phyloP scores from a whole-genome alignment of 2,329 filamentous ascomycete species.

The Paraphaeosphaeria sporulosa region DNA sequence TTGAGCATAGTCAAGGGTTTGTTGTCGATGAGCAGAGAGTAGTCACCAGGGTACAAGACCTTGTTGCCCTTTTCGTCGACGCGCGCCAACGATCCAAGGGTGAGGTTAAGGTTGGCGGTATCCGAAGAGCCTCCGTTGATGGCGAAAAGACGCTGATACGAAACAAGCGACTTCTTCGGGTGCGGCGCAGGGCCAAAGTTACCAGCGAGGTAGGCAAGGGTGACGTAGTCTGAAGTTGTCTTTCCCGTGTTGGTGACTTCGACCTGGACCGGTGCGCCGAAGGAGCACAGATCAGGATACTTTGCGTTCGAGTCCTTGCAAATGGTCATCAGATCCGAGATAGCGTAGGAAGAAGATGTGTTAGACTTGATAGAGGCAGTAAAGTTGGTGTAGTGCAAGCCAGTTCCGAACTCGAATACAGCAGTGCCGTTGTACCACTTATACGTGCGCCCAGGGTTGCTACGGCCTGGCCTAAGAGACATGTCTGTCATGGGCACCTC shows the following conservation, averaged over 20 bases:
- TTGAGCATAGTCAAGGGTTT: constrained; percentile 48
- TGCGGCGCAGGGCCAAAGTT: constrained; percentile 59
- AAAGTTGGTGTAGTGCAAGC: constrained; percentile 67
- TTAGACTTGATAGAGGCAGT: constrained; percentile 27
- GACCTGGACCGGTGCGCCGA: constrained; percentile 44
- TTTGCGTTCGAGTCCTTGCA: constrained; percentile 36
- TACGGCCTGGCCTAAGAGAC: too few relatives aligned
- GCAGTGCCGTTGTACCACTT: constrained; percentile 57
- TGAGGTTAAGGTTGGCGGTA: constrained; percentile 52
- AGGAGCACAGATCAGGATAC: constrained; percentile 45
- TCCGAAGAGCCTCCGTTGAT: constrained; percentile 44
- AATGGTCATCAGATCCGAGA: constrained; percentile 47
- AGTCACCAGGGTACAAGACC: constrained; percentile 63
- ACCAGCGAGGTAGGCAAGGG: constrained; percentile 59
- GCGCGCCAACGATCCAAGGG: constrained; percentile 59
- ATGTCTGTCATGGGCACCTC: too few relatives aligned
- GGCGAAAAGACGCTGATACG: constrained; percentile 57
- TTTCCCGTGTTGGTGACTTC: constrained; percentile 59
- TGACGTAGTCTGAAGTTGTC: constrained; percentile 60
- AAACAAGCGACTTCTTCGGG: constrained; percentile 62
- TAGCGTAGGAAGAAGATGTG: constrained; percentile 30
- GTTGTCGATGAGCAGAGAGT: constrained; percentile 41
- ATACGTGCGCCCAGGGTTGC: too few relatives aligned
- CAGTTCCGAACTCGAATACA: constrained; percentile 63
- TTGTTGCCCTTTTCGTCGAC: constrained; percentile 60